phyloP scores from a whole-genome alignment of 192 early-diverging fungal species.

The Gaertneriomyces semiglobifer region DNA sequence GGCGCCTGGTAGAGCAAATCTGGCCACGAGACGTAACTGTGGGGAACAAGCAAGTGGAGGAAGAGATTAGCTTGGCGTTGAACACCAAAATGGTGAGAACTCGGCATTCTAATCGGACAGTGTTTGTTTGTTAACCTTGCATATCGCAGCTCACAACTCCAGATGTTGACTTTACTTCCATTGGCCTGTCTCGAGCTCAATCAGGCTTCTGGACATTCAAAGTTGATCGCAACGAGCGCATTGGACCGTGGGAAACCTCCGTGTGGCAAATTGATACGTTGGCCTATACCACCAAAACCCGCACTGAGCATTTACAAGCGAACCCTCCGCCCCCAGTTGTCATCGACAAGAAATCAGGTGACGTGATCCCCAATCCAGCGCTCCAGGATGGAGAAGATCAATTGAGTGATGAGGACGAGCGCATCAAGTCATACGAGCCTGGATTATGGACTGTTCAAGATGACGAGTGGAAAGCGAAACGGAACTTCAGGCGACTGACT shows the following conservation, averaged over 20 bases:
- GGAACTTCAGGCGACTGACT: slow-evolving; percentile 17
- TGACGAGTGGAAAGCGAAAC: slow-evolving; percentile 15
- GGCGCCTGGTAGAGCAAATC: slow-evolving; percentile 42
- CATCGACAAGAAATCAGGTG: neutral
- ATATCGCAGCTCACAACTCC: slow-evolving; percentile 34
- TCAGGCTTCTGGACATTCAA: slow-evolving; percentile 47
- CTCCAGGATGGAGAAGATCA: slow-evolving; percentile 6
- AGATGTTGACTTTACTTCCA: slow-evolving; percentile 36
- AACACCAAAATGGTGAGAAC: slow-evolving; percentile 45
- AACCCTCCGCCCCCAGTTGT: slow-evolving; percentile 29
- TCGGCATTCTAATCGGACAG: neutral
- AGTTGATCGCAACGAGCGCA: slow-evolving; percentile 40
- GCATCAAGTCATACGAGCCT: slow-evolving; percentile 26
- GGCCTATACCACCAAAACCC: slow-evolving; percentile 18
- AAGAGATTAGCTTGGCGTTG: slow-evolving; percentile 44
- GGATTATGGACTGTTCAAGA: slow-evolving; percentile 14
- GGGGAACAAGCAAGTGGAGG: slow-evolving; percentile 36
- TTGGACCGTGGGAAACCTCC: slow-evolving; percentile 37
- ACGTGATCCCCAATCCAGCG: neutral
- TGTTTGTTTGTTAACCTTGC: neutral
- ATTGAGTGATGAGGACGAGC: slow-evolving; percentile 29
- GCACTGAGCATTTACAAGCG: slow-evolving; percentile 44
- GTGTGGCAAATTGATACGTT: slow-evolving; percentile 49
- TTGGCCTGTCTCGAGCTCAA: slow-evolving; percentile 37
- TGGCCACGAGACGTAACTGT: slow-evolving; percentile 44